Evolutionary conservation across 176 grass and related monocot genomes (phyloP).

Genomic region (Aegilops tauschii): DNA sequence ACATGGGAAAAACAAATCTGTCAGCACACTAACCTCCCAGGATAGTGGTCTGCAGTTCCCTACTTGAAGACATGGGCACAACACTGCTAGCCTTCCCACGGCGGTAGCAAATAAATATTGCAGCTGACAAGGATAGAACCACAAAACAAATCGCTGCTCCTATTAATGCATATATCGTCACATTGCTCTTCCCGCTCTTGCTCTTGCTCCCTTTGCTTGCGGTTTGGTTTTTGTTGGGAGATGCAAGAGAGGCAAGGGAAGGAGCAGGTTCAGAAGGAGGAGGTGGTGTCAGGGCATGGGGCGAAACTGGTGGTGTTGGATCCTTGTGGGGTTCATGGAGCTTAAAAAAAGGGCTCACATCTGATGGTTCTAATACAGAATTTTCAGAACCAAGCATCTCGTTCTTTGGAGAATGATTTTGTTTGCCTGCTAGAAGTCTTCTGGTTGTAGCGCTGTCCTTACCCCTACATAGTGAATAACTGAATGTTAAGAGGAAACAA

Average conservation of each 20-base stretch:
- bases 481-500: slow-evolving; percentile 12
- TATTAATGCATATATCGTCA: slow-evolving; percentile 25
- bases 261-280: neutral
- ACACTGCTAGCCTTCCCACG: slow-evolving; percentile 44
- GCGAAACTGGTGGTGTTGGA: neutral
- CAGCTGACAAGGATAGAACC: slow-evolving; percentile 22
- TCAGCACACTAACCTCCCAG: slow-evolving; percentile 47
- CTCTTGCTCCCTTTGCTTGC: neutral
- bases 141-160: slow-evolving; percentile 46
- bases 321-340: neutral
- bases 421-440: slow-evolving; percentile 25
- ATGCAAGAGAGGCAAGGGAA: neutral
- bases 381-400: neutral
- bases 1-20: slow-evolving; percentile 5
- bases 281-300: neutral
- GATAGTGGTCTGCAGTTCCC: slow-evolving; percentile 50
- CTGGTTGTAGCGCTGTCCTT: neutral
- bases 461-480: slow-evolving; percentile 8
- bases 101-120: slow-evolving; percentile 41
- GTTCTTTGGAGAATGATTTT: neutral
- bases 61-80: slow-evolving; percentile 65
- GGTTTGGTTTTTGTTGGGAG: neutral
- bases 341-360: neutral
- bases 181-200: neutral
- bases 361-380: neutral